A percentile compares a stretch with the other conserved stretches of the same genome.
These are phyloP conservation scores for Colletotrichum siamense DNA, from an alignment of 2,329 filamentous ascomycete species.

Conservation along the genomic window DNA sequence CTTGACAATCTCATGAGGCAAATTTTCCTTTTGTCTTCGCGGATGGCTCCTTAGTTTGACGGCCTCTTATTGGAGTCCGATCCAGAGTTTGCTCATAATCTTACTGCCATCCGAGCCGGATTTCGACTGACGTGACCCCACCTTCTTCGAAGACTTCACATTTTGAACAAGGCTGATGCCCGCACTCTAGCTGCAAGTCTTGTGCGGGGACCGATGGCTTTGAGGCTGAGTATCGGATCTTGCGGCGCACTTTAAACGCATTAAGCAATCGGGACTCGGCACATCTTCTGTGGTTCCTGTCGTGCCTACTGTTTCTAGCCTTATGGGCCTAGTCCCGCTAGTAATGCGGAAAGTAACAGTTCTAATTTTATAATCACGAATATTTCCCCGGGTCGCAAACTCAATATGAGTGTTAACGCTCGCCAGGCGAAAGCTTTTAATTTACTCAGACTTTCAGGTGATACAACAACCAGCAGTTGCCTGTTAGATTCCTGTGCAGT, in stretches of 20 bases:
- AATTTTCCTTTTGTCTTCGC: neutral
- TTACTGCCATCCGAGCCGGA: neutral
- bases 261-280: neutral
- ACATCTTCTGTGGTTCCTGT: neutral
- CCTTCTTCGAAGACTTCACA: neutral
- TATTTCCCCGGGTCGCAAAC: neutral
- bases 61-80: neutral
- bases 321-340: neutral
- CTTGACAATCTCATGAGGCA: neutral
- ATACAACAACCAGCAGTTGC: neutral
- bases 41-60: neutral
- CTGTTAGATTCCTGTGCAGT: neutral
- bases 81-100: neutral
- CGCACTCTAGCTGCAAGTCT: neutral
- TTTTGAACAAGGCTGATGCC: neutral
- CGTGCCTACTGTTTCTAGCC: fast-evolving
- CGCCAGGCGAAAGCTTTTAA: neutral
- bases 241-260: neutral
- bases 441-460: neutral
- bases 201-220: fast-evolving
- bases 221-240: neutral
- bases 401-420: neutral
- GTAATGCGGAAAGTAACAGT: neutral
- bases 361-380: neutral
- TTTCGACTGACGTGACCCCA: neutral